phyloP scores from a whole-genome alignment of 2,329 filamentous ascomycete species.

The Penicillium sp. region DNA sequence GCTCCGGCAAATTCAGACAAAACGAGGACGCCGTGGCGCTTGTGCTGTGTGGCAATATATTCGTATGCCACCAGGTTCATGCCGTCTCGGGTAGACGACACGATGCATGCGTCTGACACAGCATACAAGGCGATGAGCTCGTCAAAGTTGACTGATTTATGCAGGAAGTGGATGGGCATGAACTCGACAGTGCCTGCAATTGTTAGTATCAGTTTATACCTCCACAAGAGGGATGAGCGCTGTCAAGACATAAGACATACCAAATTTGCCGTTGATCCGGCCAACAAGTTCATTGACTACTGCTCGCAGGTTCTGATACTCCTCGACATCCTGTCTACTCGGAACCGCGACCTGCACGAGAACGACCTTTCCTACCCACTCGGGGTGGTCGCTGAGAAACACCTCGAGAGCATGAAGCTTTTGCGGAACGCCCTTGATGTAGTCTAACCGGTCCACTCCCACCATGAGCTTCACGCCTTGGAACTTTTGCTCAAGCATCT shows the following conservation, averaged over 20 bases:
- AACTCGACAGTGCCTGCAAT: slow-evolving; percentile 76
- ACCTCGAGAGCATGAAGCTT: slow-evolving; percentile 92
- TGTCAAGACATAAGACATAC: slow-evolving; percentile 32
- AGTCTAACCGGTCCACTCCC: slow-evolving; percentile 89
- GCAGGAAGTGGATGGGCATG: slow-evolving; percentile 96
- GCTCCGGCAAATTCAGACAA: slow-evolving; percentile 92
- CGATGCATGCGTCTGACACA: slow-evolving; percentile 81
- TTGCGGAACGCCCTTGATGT: slow-evolving; percentile 96
- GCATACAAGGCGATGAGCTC: slow-evolving; percentile 89
- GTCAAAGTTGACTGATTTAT: slow-evolving; percentile 88
- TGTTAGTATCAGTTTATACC: not conserved
- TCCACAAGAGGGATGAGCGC: not conserved
- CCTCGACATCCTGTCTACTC: slow-evolving; percentile 86
- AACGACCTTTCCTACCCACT: slow-evolving; percentile 94
- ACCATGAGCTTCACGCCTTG: slow-evolving; percentile 91
- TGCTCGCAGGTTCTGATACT: slow-evolving; percentile 89
- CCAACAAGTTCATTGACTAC: slow-evolving; percentile 94
- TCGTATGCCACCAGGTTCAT: slow-evolving; percentile 98
- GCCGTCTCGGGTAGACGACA: slow-evolving; percentile 85
- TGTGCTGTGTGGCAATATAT: slow-evolving; percentile 86
- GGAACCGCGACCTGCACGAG: slow-evolving; percentile 91
- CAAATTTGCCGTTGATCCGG: slow-evolving; percentile 91
- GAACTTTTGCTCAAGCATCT: slow-evolving; percentile 77
- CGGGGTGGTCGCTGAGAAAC: slow-evolving; percentile 88
- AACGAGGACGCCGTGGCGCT: slow-evolving; percentile 85